Evolutionary conservation across 2,329 filamentous ascomycete species (phyloP).

Genomic region (Fusarium burgessii): DNA sequence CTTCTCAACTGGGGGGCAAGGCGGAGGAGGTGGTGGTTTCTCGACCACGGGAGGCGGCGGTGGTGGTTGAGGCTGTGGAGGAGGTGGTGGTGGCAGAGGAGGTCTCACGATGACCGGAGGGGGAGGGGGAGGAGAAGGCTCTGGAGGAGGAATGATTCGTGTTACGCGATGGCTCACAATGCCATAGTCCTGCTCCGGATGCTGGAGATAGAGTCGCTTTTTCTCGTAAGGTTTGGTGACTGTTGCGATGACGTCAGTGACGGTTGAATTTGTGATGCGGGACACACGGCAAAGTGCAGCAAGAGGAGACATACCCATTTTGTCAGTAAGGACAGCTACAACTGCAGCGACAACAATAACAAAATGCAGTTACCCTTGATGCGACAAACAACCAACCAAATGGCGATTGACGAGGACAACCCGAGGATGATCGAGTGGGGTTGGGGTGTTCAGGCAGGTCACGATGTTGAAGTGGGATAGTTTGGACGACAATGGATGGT

Average conservation of each 20-base stretch:
- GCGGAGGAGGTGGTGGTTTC: constrained; percentile 41
- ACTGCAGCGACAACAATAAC: not conserved
- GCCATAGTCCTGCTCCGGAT: constrained; percentile 55
- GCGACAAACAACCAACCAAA: constrained; percentile 14
- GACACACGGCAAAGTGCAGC: constrained; percentile 22
- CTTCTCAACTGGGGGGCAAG: constrained; percentile 18
- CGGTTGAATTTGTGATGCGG: constrained; percentile 16
- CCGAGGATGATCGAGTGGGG: constrained; percentile 27
- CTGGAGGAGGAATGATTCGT: constrained; percentile 51
- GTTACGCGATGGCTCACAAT: constrained; percentile 54
- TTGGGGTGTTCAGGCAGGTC: constrained; percentile 9
- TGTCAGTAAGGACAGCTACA: not conserved
- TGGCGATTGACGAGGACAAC: constrained; percentile 13
- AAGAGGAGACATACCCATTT: constrained; percentile 43
- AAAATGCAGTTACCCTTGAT: constrained; percentile 25
- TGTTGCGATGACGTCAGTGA: constrained; percentile 44
- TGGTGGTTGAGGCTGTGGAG: constrained; percentile 30
- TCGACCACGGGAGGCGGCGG: constrained; percentile 34
- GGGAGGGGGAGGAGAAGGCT: constrained; percentile 48
- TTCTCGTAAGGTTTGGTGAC: constrained; percentile 51
- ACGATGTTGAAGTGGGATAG: constrained; percentile 25
- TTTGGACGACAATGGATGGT: constrained; percentile 5
- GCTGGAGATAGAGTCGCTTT: constrained; percentile 58
- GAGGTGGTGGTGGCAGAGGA: constrained; percentile 43
- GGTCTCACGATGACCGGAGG: constrained; percentile 36